Evolutionary conservation across 2,329 filamentous ascomycete genomes (phyloP).

Genomic region (Grosmannia penicillata): DNA sequence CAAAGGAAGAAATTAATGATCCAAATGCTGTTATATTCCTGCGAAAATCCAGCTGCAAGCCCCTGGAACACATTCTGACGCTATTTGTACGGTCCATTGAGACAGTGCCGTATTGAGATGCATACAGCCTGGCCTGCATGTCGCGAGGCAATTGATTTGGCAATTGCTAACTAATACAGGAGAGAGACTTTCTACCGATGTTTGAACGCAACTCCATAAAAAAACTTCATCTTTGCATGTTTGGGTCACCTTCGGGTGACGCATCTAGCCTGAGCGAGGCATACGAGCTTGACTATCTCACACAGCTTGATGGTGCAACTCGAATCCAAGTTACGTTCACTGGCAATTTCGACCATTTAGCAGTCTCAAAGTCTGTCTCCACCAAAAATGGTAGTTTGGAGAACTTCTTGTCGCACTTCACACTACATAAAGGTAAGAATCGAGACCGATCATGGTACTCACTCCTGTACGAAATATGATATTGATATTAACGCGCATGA

Average conservation of each 20-base stretch:
- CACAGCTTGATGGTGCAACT: neutral
- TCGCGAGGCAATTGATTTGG: no score
- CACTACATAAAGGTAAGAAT: neutral
- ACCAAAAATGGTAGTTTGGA: no score
- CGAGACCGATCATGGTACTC: neutral
- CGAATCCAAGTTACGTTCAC: conserved; percentile 1
- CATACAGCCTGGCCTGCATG: no score
- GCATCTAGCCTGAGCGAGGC: neutral
- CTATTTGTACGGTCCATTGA: neutral
- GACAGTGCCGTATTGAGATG: no score
- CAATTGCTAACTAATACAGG: neutral
- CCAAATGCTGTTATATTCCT: neutral
- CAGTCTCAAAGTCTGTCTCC: no score
- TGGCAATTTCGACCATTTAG: no score
- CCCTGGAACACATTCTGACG: neutral
- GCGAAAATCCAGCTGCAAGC: neutral
- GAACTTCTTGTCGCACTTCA: neutral
- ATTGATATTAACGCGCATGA: no score
- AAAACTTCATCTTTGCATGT: conserved; percentile 3
- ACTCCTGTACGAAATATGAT: no score
- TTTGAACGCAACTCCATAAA: neutral
- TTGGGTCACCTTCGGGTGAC: neutral
- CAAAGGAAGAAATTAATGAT: neutral
- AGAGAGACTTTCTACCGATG: neutral
- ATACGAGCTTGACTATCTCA: conserved; percentile 1